phyloP scores from a whole-genome alignment of 1,284 basidiomycete genomes.

The Tilletia horrida region DNA sequence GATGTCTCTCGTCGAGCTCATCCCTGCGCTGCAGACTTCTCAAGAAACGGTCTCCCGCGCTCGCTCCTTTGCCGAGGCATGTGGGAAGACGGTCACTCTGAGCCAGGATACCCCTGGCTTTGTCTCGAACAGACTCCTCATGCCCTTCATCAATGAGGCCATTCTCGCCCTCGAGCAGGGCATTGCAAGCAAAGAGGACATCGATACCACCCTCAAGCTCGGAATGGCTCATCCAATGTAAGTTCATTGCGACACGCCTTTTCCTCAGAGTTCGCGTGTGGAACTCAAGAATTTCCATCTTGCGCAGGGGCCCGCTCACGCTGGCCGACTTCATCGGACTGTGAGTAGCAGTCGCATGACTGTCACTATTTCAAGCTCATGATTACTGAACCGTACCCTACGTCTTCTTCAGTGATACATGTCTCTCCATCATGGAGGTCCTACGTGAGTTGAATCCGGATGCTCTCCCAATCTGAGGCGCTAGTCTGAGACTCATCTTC shows the following conservation, averaged over 20 bases:
- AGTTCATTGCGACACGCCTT: too few relatives aligned
- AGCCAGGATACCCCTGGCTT: constrained; percentile 79
- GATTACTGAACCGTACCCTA: constrained; percentile 71
- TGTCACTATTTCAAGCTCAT: too few relatives aligned
- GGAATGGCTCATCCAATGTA: constrained; percentile 93
- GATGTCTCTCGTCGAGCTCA: constrained; percentile 88
- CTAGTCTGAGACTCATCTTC: constrained; percentile 19
- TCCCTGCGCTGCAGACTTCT: constrained; percentile 86
- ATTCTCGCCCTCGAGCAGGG: constrained; percentile 91
- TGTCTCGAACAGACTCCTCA: constrained; percentile 61
- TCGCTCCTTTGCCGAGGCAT: constrained; percentile 76
- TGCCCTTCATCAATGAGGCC: constrained; percentile 90
- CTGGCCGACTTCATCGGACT: constrained; percentile 72
- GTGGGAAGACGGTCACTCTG: constrained; percentile 66
- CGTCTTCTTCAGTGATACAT: constrained; percentile 6
- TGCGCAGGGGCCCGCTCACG: constrained; percentile 58
- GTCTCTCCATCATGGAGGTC: constrained; percentile 42
- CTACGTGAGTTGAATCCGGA: constrained; percentile 33
- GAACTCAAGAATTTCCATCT: too few relatives aligned
- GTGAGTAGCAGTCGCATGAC: constrained; percentile 74
- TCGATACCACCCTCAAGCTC: constrained; percentile 85
- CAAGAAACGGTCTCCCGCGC: constrained; percentile 72
- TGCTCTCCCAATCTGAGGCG: neutral
- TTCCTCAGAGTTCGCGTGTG: too few relatives aligned
- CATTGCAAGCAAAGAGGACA: constrained; percentile 84